Conservation (phyloP, 2,329 filamentous ascomycete species). For the Ascochyta fabae region DNA sequence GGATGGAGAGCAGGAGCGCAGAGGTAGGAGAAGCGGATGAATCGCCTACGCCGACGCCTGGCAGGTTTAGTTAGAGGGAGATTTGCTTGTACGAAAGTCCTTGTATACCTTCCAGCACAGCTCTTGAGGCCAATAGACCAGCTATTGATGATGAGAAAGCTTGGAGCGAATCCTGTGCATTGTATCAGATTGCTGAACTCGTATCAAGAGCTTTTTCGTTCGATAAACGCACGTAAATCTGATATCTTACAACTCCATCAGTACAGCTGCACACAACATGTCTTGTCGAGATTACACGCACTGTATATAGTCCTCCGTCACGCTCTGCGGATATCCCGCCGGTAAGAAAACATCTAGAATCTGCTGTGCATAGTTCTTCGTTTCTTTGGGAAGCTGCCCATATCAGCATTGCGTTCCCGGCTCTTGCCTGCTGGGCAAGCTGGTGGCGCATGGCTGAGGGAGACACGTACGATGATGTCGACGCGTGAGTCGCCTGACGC, state of each 20-base stretch:
- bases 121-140: conserved; percentile 78
- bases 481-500: conserved; percentile 49
- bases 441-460: not conserved
- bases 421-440: not conserved
- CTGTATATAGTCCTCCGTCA: conserved; percentile 82
- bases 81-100: no score
- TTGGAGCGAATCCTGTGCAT: conserved; percentile 73
- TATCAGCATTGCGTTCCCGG: not conserved
- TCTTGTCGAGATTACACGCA: conserved; percentile 43
- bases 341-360: conserved; percentile 80
- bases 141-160: conserved; percentile 85
- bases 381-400: conserved; percentile 20
- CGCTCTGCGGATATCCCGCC: conserved; percentile 85
- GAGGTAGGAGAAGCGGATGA: conserved; percentile 78
- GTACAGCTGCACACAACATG: not conserved
- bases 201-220: no score
- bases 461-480: conserved; percentile 54
- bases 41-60: conserved; percentile 83
- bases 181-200: conserved; percentile 7
- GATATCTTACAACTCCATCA: conserved; percentile 58
- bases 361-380: conserved; percentile 42
- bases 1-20: conserved; percentile 80
- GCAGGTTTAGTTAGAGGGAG: not conserved
- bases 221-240: conserved; percentile 65
- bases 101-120: conserved; percentile 73